A percentile compares a stretch with the other conserved stretches of the same genome.
Conservation (phyloP, 163 green algal species). For the Scenedesmus sp. region DNA sequence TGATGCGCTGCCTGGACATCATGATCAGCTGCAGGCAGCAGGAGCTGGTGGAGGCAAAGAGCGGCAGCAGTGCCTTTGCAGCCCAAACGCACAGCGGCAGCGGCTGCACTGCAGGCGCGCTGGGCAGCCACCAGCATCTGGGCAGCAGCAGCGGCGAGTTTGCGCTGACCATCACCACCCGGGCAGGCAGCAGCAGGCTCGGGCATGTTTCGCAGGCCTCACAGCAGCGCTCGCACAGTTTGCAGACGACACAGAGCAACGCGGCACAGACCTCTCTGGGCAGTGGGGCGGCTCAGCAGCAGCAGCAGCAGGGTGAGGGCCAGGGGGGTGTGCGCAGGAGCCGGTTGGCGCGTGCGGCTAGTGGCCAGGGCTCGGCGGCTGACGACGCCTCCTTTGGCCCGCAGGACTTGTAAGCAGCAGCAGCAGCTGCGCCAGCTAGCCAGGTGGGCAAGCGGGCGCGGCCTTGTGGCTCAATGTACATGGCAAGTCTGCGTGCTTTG, state of each 20-base stretch:
- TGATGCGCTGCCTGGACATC: conserved; percentile 45
- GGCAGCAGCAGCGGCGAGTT: conserved; percentile 28
- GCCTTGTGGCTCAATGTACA: background rate
- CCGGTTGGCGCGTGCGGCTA: background rate
- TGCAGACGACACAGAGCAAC: background rate
- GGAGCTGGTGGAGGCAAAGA: conserved; percentile 27
- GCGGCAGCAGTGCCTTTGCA: background rate
- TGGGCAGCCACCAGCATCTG: background rate
- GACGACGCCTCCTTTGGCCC: background rate
- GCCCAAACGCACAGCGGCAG: background rate
- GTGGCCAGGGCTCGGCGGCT: background rate
- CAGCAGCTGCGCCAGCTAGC: background rate
- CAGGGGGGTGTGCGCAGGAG: background rate
- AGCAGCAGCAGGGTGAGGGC: background rate
- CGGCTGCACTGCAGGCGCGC: background rate
- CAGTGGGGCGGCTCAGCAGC: background rate
- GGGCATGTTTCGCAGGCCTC: background rate
- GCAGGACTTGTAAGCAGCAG: background rate
- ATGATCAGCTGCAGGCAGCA: conserved; percentile 44
- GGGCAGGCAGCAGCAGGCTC: background rate
- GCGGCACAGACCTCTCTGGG: background rate
- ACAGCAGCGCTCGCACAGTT: background rate
- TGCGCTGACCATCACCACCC: conserved; percentile 13
- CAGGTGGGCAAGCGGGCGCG: no score
- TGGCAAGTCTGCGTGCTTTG: background rate